phyloP scores from a whole-genome alignment of 1,139 yeast genomes.

The Candida labiduridarum region DNA sequence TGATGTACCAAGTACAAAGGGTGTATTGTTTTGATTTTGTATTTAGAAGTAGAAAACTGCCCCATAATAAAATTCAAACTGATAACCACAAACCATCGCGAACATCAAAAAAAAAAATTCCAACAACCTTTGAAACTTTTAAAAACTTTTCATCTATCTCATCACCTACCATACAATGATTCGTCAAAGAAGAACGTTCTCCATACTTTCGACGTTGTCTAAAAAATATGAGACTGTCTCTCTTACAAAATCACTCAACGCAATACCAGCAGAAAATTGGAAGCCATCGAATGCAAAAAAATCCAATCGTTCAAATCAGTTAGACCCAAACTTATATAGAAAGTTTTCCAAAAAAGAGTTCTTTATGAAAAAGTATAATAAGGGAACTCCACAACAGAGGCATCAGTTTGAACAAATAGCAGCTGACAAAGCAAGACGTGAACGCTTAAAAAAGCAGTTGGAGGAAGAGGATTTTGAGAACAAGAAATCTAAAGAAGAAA shows the following conservation, averaged over 20 bases:
- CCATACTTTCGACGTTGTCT: too few relatives aligned
- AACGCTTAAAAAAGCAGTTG: slow-evolving; percentile 22
- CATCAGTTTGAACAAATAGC: slow-evolving; percentile 36
- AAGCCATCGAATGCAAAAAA: slow-evolving; percentile 18
- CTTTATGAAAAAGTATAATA: slow-evolving; percentile 41
- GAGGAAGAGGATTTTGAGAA: too few relatives aligned
- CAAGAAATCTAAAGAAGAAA: too few relatives aligned
- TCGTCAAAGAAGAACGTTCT: too few relatives aligned
- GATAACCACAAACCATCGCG: background rate
- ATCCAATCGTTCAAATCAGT: slow-evolving; percentile 8
- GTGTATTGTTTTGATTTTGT: slow-evolving; percentile 63
- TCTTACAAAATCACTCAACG: slow-evolving; percentile 20
- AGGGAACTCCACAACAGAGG: slow-evolving; percentile 31
- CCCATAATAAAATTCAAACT: too few relatives aligned
- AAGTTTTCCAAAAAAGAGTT: slow-evolving; percentile 45
- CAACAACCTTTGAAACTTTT: background rate
- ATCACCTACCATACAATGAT: too few relatives aligned
- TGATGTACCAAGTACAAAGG: slow-evolving; percentile 96
- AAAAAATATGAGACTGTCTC: too few relatives aligned
- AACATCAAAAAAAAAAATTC: background rate
- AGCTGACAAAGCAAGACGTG: slow-evolving; percentile 34
- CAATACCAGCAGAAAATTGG: slow-evolving; percentile 15
- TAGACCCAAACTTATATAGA: slow-evolving; percentile 43
- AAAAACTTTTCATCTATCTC: too few relatives aligned
- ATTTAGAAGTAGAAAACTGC: background rate